Evolutionary conservation across 371 early-diverging fungal genomes (phyloP).

Genomic region (Capillidium heterosporum): DNA sequence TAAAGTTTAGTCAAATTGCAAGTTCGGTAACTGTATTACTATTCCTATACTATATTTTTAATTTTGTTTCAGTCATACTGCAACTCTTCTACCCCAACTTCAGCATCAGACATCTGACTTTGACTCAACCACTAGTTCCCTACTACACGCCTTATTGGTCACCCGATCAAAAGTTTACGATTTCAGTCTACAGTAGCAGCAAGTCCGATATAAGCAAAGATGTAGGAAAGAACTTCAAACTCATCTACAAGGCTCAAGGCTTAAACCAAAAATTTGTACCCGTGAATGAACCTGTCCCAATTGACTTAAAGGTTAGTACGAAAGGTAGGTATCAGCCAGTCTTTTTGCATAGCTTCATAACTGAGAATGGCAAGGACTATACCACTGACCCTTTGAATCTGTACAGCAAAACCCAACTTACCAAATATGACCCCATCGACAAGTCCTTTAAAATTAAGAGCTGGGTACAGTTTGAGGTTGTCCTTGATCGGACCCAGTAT

Average conservation of each 20-base stretch:
- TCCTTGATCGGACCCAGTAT: constrained; percentile 8
- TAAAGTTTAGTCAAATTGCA: neutral
- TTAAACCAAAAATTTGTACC: neutral
- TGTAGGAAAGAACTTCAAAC: neutral
- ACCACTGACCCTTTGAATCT: neutral
- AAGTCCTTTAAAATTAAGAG: constrained; percentile 2
- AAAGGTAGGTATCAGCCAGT: neutral
- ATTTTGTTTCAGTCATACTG: neutral
- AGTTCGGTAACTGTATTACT: neutral
- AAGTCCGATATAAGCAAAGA: neutral
- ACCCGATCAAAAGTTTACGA: neutral
- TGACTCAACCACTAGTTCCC: neutral
- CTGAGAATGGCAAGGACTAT: neutral
- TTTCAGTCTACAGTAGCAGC: neutral
- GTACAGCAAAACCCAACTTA: neutral
- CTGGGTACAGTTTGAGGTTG: constrained; percentile 5
- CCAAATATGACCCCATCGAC: neutral
- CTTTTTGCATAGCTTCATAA: constrained; percentile 2
- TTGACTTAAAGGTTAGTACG: neutral
- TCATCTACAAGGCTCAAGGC: neutral
- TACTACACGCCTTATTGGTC: neutral
- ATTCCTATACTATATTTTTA: neutral
- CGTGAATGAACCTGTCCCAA: neutral
- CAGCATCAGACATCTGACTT: neutral
- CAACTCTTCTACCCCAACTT: neutral